These are phyloP conservation scores for Fusarium tricinctum DNA, from an alignment of 2,329 filamentous ascomycete species.

Conservation along the genomic window DNA sequence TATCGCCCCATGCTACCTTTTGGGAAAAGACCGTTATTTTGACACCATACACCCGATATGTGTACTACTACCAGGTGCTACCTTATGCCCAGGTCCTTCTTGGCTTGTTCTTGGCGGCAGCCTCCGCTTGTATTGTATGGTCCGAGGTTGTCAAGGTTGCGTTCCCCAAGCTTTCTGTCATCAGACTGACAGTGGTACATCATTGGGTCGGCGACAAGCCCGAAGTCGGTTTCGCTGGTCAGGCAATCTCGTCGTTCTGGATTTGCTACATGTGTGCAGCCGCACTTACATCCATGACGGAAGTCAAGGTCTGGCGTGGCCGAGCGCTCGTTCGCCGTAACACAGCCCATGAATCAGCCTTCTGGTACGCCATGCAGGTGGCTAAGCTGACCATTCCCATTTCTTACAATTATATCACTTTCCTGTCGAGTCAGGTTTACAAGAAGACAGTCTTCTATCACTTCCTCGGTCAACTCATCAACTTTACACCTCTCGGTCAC, in stretches of 20 bases:
- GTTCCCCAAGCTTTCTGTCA: slow-evolving; percentile 80
- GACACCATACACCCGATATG: slow-evolving; percentile 85
- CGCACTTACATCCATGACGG: slow-evolving; percentile 87
- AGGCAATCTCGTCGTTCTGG: slow-evolving; percentile 87
- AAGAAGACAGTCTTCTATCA: slow-evolving; percentile 85
- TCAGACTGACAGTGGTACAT: slow-evolving; percentile 77
- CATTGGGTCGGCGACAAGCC: slow-evolving; percentile 79
- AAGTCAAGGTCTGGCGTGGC: slow-evolving; percentile 98
- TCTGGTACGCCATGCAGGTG: slow-evolving; percentile 95
- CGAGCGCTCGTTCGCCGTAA: slow-evolving; percentile 90
- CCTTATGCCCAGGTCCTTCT: slow-evolving; percentile 75
- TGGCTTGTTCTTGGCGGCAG: slow-evolving; percentile 77
- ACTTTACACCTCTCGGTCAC: slow-evolving; percentile 83
- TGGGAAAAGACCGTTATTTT: slow-evolving; percentile 72
- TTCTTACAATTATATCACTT: slow-evolving; percentile 96
- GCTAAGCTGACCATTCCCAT: slow-evolving; percentile 93
- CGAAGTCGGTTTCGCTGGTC: slow-evolving; percentile 87
- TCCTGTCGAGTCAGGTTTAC: slow-evolving; percentile 81
- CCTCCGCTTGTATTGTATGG: slow-evolving; percentile 89
- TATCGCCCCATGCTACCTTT: slow-evolving; percentile 68
- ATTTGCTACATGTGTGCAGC: slow-evolving; percentile 96
- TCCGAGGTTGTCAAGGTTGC: slow-evolving; percentile 92
- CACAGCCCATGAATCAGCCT: slow-evolving; percentile 92
- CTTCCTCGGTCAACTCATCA: slow-evolving; percentile 86
- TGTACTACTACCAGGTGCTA: slow-evolving; percentile 80